phyloP scores from a whole-genome alignment of 345 rosid genomes.

The Eutrema yunnanense region DNA sequence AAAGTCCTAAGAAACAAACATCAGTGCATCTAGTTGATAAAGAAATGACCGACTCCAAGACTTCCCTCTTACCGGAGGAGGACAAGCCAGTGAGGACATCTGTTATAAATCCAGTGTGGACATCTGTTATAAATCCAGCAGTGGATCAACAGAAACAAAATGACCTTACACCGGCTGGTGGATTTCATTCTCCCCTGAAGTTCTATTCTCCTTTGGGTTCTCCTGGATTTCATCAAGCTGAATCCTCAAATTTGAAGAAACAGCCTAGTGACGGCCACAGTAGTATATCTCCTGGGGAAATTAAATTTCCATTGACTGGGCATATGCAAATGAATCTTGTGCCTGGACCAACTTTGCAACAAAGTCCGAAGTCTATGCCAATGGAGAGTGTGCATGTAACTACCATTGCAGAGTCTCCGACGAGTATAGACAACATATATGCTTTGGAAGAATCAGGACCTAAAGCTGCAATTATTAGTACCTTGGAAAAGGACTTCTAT shows the following conservation, averaged over 20 bases:
- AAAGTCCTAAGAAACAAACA: constrained; percentile 33
- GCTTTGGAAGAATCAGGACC: constrained; percentile 27
- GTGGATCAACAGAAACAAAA: constrained; percentile 32
- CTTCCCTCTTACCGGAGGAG: constrained; percentile 36
- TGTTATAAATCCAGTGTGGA: constrained; percentile 26
- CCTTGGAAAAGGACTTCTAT: constrained; percentile 31
- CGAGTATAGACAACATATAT: constrained; percentile 9
- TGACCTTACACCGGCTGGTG: constrained; percentile 25
- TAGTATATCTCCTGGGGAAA: constrained; percentile 32
- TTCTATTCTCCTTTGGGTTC: constrained; percentile 37
- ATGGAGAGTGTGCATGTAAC: constrained; percentile 21
- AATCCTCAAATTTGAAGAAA: constrained; percentile 32
- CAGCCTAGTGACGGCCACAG: constrained; percentile 23
- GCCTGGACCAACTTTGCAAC: constrained; percentile 36
- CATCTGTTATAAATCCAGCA: constrained; percentile 27
- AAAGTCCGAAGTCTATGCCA: constrained; percentile 31
- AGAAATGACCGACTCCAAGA: constrained; percentile 41
- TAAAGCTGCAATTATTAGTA: constrained; percentile 22
- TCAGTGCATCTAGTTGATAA: constrained; percentile 32
- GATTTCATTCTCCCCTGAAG: constrained; percentile 31
- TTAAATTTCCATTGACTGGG: constrained; percentile 30
- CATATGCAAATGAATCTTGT: constrained; percentile 28
- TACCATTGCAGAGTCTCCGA: constrained; percentile 15
- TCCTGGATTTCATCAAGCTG: constrained; percentile 32
- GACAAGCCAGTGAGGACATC: constrained; percentile 23